Base-by-base conservation (phyloP, 176 grass and related monocot species). In the Aegilops umbellulata region DNA sequence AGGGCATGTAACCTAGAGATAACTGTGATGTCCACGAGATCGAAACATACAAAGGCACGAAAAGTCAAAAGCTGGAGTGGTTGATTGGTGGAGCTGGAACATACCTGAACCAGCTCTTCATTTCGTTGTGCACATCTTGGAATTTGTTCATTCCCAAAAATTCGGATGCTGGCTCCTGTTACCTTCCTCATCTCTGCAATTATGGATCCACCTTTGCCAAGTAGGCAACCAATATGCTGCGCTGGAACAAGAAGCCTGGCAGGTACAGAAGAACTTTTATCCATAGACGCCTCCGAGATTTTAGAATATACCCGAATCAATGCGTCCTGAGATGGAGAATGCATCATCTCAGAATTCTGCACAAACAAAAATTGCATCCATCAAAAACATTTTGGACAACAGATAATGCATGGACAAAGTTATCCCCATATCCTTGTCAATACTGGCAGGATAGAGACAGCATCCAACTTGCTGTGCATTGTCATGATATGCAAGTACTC, bases 71-170 rank as follows among this genome's bases (percentile, higher is more conserved):
- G 27, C 11, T 74, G 22, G 38, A 85, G 11, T 53, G 57, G 44
- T 58, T 57, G 76, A 75, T 41, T 42, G 60, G 23, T 85, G 74
- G 14, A 86, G 30, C 39, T 66, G 10, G 38, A 26, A 42, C 87
- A 36, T 94, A 95, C 94, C 86, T 95, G 94, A 77, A 95, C 89
- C 62, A 95, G 69, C 66, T 95, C 94, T 77, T 95, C 94, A 87
- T 89, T 95, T 87, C 86, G 81, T 74, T 85, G 89, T 71, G 88
- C 94, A 20, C 94, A 95, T 85, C 82, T 89, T 44, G 91, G 94
- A 82, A 93, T 86, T 82, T 93, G 90, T 87, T 95, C 91, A 42
- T 87, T 91, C 42, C 83, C 71, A 27, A 95, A 95, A 58, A 95
- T 93, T 44, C 94, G 89, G 38, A 95, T 93, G 86, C 82, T 87